Evolutionary conservation across 2,329 filamentous ascomycete species (phyloP).

Genomic region (Colletotrichum sp.): DNA sequence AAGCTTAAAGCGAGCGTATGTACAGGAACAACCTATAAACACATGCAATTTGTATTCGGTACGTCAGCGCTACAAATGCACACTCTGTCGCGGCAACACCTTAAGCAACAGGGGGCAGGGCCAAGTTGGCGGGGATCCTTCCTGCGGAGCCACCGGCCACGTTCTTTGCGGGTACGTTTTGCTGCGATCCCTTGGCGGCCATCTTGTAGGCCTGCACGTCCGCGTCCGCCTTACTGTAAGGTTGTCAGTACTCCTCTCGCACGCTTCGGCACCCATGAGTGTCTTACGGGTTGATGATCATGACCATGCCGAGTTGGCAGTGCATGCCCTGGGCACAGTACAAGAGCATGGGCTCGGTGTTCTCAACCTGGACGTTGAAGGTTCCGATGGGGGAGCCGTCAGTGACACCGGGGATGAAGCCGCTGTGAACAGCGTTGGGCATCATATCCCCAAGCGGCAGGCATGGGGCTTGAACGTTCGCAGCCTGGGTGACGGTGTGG

Average conservation of each 20-base stretch:
- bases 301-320: slow-evolving; percentile 54
- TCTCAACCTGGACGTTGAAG: slow-evolving; percentile 51
- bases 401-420: slow-evolving; percentile 41
- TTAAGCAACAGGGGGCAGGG: background rate
- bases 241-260: background rate
- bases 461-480: slow-evolving; percentile 47
- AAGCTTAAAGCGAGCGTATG: background rate
- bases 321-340: slow-evolving; percentile 55
- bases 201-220: slow-evolving; percentile 4
- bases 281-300: slow-evolving; percentile 52
- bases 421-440: slow-evolving; percentile 39
- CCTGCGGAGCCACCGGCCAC: background rate
- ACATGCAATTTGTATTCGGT: background rate
- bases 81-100: too few species aligned
- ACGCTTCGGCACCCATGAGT: too few species aligned
- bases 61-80: background rate
- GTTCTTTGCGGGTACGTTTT: slow-evolving; percentile 14
- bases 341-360: slow-evolving; percentile 49
- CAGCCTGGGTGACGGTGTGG: slow-evolving; percentile 47
- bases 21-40: background rate
- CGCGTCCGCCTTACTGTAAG: slow-evolving; percentile 2
- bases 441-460: slow-evolving; percentile 37
- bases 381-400: slow-evolving; percentile 42
- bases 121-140: slow-evolving; percentile 1
- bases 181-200: background rate